Evolutionary conservation across 140 eudicot genomes (phyloP), one percentile per base, ranked within the genome.

Genomic region (Senecio squalidus): DNA sequence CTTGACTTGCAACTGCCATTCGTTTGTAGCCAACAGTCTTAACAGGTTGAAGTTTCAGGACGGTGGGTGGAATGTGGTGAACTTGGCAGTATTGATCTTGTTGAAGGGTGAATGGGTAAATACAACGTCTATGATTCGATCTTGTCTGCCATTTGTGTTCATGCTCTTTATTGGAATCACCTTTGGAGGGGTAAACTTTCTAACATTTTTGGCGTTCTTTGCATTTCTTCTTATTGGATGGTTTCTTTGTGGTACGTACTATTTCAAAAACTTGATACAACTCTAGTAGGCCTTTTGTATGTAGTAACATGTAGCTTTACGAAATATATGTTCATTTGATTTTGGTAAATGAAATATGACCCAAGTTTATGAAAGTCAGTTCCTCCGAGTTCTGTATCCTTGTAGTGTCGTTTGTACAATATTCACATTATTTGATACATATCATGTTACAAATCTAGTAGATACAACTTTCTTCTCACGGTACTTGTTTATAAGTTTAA

Each of bases 1-100:
- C 13, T 62, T 91, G 5, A 83, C 94, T 14, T 91, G 96, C 80
- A 91, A 86, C 56, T 91, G 98, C 67, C 96, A 90, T 79, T 90
- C 88, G 9, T 90, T 86, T 62, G 98, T 83, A 11, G 86, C 98
- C 66, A 84, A 91, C 56, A 82, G 82, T 62, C 77, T 91, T 2
- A 91, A 91, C 72, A 60, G 92, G 73, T 60, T 91, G 80, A 78
- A 65, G 59, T 83, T 83, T 65, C 78, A 76, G 53, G 80, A 80
- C 5, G 83, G 86, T 5, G 78, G 87, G 22, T 91, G 98, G 98
- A 91, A 91, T 23, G 89, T 86, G 58, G 96, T 86, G 46, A 91
- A 80, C 62, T 57, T 91, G 49, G 98, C 92, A 1, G 51, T 62
- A 9, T 65, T 91, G 74, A 78, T 91, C 3, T 69, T 86, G 59